phyloP scores from a whole-genome alignment of 1,139 yeast species.

The Starmera stellimalicola region DNA sequence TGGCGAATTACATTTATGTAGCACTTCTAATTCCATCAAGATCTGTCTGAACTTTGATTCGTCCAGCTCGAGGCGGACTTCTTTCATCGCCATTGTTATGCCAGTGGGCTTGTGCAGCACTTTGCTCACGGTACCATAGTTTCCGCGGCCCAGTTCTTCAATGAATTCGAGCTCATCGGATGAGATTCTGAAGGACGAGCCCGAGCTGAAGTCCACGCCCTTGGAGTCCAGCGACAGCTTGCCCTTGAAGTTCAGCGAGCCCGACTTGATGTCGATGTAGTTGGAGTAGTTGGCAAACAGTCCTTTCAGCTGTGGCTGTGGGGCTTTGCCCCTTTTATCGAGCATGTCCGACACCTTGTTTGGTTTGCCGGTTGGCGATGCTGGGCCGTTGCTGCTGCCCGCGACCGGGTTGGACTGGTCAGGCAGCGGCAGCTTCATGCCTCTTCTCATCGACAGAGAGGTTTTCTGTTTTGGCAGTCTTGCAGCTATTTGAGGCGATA shows the following conservation, averaged over 20 bases:
- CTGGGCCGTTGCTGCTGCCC: conserved; percentile 2
- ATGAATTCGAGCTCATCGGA: conserved; percentile 76
- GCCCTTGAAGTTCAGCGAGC: conserved; percentile 85
- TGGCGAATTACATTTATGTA: conserved; percentile 85
- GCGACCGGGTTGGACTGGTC: background rate
- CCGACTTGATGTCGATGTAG: conserved; percentile 85
- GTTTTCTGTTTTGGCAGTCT: conserved; percentile 27
- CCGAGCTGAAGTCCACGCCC: conserved; percentile 86
- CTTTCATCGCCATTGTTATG: conserved; percentile 94
- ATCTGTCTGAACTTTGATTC: conserved; percentile 89
- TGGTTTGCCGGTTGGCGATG: conserved; percentile 1
- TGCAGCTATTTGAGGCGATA: conserved; percentile 20
- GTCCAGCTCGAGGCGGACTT: conserved; percentile 84
- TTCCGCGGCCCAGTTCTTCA: conserved; percentile 89
- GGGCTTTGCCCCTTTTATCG: conserved; percentile 15
- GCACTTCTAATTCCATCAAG: conserved; percentile 87
- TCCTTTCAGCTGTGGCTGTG: conserved; percentile 28
- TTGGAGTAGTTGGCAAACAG: conserved; percentile 76
- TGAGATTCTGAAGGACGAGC: conserved; percentile 79
- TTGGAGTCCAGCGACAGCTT: conserved; percentile 86
- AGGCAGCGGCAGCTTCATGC: conserved; percentile 16
- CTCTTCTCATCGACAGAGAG: conserved; percentile 52
- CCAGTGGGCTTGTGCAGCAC: conserved; percentile 93
- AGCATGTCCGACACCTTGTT: conserved; percentile 14
- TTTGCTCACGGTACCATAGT: conserved; percentile 90